Conservation (phyloP, 1,139 yeast genomes). For the Kurtzmaniella quercitrusa region DNA sequence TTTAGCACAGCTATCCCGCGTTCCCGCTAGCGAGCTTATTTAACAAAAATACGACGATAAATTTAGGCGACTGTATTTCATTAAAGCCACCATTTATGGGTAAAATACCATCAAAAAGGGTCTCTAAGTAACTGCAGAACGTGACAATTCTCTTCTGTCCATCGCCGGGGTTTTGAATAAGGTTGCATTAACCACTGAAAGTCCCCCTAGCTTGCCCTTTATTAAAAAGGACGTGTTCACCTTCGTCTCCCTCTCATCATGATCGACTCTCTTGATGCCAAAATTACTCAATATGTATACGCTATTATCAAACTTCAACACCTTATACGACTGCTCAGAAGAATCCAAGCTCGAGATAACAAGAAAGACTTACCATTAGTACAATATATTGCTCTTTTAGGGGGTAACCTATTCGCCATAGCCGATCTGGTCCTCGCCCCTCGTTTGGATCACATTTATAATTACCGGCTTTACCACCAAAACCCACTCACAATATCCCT, state of each 20-base stretch:
- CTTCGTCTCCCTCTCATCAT: constrained; percentile 1
- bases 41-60: background rate
- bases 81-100: background rate
- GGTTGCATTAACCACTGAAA: background rate
- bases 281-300: constrained; percentile 38
- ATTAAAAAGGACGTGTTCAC: no score
- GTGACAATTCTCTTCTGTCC: background rate
- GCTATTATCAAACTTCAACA: constrained; percentile 30
- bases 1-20: background rate
- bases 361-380: constrained; percentile 21
- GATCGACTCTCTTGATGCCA: constrained; percentile 27
- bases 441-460: constrained; percentile 39
- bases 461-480: constrained; percentile 34
- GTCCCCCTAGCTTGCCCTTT: background rate
- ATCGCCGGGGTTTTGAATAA: background rate
- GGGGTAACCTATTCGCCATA: constrained; percentile 46
- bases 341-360: constrained; percentile 4
- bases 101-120: background rate
- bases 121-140: background rate
- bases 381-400: constrained; percentile 35
- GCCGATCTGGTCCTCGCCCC: constrained; percentile 43
- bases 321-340: constrained; percentile 17
- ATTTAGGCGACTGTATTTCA: background rate
- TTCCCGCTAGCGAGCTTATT: background rate
- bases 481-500: constrained; percentile 29